Evolutionary conservation across 345 rosid genomes (phyloP).

Genomic region (Ceriops decandra): DNA sequence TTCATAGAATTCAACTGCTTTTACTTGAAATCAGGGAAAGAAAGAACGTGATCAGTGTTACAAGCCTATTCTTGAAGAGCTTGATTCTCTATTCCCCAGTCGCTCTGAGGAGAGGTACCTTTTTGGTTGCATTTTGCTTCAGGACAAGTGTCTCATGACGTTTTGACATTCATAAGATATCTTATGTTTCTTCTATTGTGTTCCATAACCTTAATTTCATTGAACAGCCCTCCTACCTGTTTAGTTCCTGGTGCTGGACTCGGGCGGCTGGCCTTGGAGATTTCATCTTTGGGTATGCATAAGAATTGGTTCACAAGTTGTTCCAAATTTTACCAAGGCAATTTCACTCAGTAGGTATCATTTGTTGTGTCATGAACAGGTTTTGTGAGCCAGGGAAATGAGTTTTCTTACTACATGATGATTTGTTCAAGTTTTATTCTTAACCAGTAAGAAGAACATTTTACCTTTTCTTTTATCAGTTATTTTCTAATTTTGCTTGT

Average conservation of each 20-base stretch:
- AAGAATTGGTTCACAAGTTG: slow-evolving; percentile 7
- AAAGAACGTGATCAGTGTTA: slow-evolving; percentile 88
- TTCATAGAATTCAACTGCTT: slow-evolving; percentile 1
- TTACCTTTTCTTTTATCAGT: background rate
- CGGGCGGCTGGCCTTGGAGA: slow-evolving; percentile 93
- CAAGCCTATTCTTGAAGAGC: slow-evolving; percentile 90
- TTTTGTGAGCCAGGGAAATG: slow-evolving; percentile 96
- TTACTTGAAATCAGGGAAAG: slow-evolving; percentile 49
- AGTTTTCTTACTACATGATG: slow-evolving; percentile 99
- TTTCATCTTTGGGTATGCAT: slow-evolving; percentile 76
- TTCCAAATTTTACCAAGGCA: background rate
- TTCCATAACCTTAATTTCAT: slow-evolving; percentile 20
- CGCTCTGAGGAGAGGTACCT: slow-evolving; percentile 61
- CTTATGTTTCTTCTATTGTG: slow-evolving; percentile 8
- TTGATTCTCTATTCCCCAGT: slow-evolving; percentile 70
- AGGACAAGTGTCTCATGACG: background rate
- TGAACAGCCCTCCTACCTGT: slow-evolving; percentile 76
- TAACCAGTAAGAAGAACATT: slow-evolving; percentile 64
- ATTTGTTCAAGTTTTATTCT: slow-evolving; percentile 97
- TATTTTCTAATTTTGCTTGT: background rate
- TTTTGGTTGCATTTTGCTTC: slow-evolving; percentile 1
- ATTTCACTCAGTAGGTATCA: slow-evolving; percentile 7
- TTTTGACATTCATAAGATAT: background rate
- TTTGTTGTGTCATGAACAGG: slow-evolving; percentile 48
- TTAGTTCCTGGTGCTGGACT: slow-evolving; percentile 99